phyloP scores from a whole-genome alignment of 768 basidiomycete species.

The Holtermannia corniformis region DNA sequence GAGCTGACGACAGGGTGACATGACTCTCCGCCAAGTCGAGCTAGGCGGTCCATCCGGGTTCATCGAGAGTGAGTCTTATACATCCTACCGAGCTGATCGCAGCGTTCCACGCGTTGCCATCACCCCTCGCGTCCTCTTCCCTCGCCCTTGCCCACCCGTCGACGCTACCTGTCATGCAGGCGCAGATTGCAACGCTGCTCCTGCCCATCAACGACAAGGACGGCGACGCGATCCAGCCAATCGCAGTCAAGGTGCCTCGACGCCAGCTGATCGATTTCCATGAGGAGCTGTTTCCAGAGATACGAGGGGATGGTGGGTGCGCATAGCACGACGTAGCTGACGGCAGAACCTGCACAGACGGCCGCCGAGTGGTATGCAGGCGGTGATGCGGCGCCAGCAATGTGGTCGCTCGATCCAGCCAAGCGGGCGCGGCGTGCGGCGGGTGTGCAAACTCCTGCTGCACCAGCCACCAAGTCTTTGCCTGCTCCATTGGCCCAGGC shows the following conservation, averaged over 20 bases:
- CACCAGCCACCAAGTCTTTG: background rate
- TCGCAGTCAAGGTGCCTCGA: conserved; percentile 37
- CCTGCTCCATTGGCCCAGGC: background rate
- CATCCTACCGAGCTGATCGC: background rate
- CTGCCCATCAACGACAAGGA: conserved; percentile 33
- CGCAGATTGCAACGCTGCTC: conserved; percentile 37
- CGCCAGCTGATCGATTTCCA: conserved; percentile 43
- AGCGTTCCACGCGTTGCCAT: conserved; percentile 21
- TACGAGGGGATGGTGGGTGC: background rate
- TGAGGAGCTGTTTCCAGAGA: conserved; percentile 27
- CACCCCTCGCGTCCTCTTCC: conserved; percentile 23
- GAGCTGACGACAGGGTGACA: conserved; percentile 29
- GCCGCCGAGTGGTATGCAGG: conserved; percentile 19
- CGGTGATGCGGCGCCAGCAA: conserved; percentile 12
- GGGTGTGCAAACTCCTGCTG: background rate
- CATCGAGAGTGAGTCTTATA: conserved; percentile 24
- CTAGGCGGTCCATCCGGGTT: conserved; percentile 24
- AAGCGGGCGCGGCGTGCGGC: background rate
- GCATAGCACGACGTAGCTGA: background rate
- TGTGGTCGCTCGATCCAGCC: conserved; percentile 23
- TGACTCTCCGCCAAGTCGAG: conserved; percentile 39
- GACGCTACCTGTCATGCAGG: conserved; percentile 39
- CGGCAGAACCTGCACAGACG: conserved; percentile 18
- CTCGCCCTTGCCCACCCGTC: conserved; percentile 25
- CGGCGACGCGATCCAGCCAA: conserved; percentile 36